Base-by-base conservation (phyloP, 305 asterid genomes). In the Fraxinus angustifolia region DNA sequence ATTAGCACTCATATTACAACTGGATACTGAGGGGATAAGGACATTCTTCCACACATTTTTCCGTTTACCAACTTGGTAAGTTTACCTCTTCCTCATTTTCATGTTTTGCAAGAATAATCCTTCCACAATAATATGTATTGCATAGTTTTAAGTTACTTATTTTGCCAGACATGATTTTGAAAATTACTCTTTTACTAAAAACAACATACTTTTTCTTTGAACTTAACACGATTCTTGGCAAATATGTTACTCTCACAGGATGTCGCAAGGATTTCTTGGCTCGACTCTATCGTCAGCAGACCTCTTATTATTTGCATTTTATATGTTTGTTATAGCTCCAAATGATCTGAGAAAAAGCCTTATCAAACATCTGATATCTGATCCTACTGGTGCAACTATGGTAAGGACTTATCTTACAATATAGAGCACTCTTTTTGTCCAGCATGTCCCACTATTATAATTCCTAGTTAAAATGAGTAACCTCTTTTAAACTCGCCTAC, bases 201-300 rank as follows among this genome's bases (percentile, higher is more conserved):
- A 2, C 3, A 8, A 28, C 6, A 0, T 8, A 65, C 1, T 23
- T 48, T 31, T 2, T 8, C 21, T 10, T 26, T 65, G 6, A 0
- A 65, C 73, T 65, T 0, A 42, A 17, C 0, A 12, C 76, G 19
- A 56, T 19, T 48, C 8, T 62, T 82, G 36, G 83, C 82, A 34
- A 48, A 31, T 3, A 35, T 67, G 83, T 85, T 74, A 4, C 67
- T 78, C 48, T 58, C 67, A 31, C 92, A 94, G 99, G 99, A 93
- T 94, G 99, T 91, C 96, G 30, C 98, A 94, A 77, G 99, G 99
- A 76, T 95, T 95, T 87, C 94, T 95, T n/a, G 99, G 98, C 2
- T 95, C 98, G 4, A 94, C 93, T 30, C 86, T 95, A 68, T 95
- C 99, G 6, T 94, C 99, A 1, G 90, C 82, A 23, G 99, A 95